Evolutionary conservation across 768 basidiomycete species (phyloP), one percentile per base, ranked within the genome.

Genomic region (Amanita molliuscula): DNA sequence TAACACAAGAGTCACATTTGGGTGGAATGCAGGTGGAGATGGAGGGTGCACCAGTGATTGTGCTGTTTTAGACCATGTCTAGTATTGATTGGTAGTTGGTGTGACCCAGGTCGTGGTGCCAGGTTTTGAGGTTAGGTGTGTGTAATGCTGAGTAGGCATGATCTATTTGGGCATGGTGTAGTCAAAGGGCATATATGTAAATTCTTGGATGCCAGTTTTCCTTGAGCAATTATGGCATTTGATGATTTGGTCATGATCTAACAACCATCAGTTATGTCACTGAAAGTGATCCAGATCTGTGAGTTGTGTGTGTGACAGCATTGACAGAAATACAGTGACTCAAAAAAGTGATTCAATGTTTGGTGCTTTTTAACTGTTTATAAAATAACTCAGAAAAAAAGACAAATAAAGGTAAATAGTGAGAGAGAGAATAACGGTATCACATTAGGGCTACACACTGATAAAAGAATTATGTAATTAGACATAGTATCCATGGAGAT

Each of bases 241-340:
- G 59, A 53, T 2, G 48, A 37, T 44, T 55, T 55, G 29, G 48
- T 18, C 4, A 35, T 47, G 26, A 61, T 35, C 47, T 43, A 50
- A 28, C 56, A 56, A 3, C 7, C 20, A 1, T 48, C 25, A 2
- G 44, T 35, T 23, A 3, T 23, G 6, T 23, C 13, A 41, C 62
- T 57, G 25, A 67, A 65, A 25, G 56, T 46, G 4, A 54, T 33
- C 0, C 42, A 16, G 11, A 47, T 51, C 1, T 51, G 44, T 4
- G 52, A 43, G 5, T 54, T 45, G 1, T 28, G 38, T n/a, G n/a
- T 9, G 60, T 52, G 0, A 67, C 46, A 2, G 50, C 3, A 7
- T 54, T 50, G 2, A 65, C 52, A 4, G 61, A 66, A 3, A 65
- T 50, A 2, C 63, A 58, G 13, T 44, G 41, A 3, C n/a, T n/a